Conservation (phyloP, 164 flowering plant genomes). For the Vitis amurensis region DNA sequence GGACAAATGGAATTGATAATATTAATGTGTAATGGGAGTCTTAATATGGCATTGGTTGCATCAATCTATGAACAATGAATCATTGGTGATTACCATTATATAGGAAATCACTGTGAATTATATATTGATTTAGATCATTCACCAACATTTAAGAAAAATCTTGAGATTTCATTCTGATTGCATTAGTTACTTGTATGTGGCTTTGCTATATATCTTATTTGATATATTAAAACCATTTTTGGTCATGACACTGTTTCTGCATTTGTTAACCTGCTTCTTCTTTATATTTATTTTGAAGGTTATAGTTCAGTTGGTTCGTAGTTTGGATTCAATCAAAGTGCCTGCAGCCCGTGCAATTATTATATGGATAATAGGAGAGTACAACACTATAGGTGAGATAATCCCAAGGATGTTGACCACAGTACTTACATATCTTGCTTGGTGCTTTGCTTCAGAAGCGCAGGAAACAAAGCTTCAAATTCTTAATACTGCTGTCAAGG, state of each 20-base stretch:
- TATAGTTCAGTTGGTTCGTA: constrained; percentile 68
- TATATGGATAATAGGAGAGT: constrained; percentile 93
- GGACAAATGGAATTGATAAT: too few species aligned
- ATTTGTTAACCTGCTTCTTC: background rate
- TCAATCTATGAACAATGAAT: too few species aligned
- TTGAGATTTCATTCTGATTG: too few species aligned
- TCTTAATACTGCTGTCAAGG: constrained; percentile 74
- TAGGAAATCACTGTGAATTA: too few species aligned
- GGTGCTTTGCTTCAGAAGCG: constrained; percentile 71
- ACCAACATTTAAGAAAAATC: too few species aligned
- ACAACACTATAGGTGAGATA: constrained; percentile 57
- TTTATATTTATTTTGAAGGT: constrained; percentile 43
- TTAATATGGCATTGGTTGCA: too few species aligned
- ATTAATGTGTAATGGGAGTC: too few species aligned
- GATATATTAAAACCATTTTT: background rate
- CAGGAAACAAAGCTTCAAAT: constrained; percentile 89
- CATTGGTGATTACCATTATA: too few species aligned
- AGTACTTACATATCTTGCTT: constrained; percentile 73
- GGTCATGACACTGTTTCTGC: background rate
- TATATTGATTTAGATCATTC: too few species aligned
- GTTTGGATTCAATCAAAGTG: constrained; percentile 77
- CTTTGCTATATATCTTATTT: background rate
- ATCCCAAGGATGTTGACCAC: constrained; percentile 60
- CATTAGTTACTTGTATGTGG: background rate
- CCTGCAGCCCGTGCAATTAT: constrained; percentile 89